A percentile compares a stretch with the other conserved stretches of the same genome.
These are phyloP conservation scores for Blastobotrys persicus DNA, from an alignment of 1,139 yeast genomes.

Conservation along the genomic window DNA sequence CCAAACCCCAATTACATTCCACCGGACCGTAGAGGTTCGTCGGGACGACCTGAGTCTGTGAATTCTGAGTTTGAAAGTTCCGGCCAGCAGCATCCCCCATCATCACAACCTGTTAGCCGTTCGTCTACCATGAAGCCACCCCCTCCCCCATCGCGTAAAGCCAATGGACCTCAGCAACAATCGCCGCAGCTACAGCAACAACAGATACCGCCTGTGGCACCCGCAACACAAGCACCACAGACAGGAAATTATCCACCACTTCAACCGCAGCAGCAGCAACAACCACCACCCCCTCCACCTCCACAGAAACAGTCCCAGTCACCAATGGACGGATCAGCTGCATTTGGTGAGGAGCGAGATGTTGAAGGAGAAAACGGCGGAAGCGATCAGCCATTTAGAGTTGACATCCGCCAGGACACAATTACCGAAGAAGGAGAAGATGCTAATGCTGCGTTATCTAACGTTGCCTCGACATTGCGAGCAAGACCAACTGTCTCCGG, in stretches of 20 bases:
- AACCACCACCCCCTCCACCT: background rate
- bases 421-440: constrained; percentile 38
- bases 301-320: background rate
- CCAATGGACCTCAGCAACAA: constrained; percentile 21
- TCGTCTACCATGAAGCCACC: constrained; percentile 41
- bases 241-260: background rate
- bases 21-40: constrained; percentile 13
- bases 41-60: background rate
- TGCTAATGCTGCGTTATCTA: constrained; percentile 34
- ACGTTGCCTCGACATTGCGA: constrained; percentile 34
- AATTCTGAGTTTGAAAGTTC: constrained; percentile 1
- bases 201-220: constrained; percentile 4
- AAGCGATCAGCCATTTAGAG: constrained; percentile 27
- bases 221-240: background rate
- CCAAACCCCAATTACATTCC: constrained; percentile 7
- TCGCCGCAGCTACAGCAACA: constrained; percentile 7
- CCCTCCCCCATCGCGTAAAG: constrained; percentile 74
- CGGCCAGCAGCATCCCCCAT: background rate
- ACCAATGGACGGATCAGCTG: constrained; percentile 9
- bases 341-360: constrained; percentile 4
- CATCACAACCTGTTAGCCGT: background rate
- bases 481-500: constrained; percentile 34
- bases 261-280: constrained; percentile 1
- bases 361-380: constrained; percentile 20
- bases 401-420: constrained; percentile 33